These are phyloP conservation scores for Aureobasidium sp. DNA, from an alignment of 2,329 filamentous ascomycete genomes.

Conservation along the genomic window DNA sequence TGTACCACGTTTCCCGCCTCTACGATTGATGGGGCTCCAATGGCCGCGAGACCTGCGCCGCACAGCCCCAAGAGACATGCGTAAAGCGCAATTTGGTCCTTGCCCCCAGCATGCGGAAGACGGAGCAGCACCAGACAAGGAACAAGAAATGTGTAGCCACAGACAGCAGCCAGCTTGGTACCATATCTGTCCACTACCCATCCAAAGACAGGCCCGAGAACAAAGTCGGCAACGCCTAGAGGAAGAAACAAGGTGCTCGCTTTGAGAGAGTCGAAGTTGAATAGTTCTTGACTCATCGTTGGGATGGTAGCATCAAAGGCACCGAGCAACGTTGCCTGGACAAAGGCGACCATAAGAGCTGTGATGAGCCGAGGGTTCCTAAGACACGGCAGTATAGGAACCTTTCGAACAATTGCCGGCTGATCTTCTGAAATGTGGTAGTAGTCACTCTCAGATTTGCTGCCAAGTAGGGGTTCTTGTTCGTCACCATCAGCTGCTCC, in stretches of 20 bases:
- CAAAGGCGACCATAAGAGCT: slow-evolving; percentile 35
- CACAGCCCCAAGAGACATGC: slow-evolving; percentile 40
- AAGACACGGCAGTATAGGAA: slow-evolving; percentile 45
- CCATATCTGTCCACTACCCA: slow-evolving; percentile 43
- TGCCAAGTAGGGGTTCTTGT: slow-evolving; percentile 36
- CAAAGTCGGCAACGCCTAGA: slow-evolving; percentile 37
- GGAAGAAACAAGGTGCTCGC: slow-evolving; percentile 43
- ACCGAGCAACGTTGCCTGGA: slow-evolving; percentile 38
- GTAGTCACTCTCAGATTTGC: slow-evolving; percentile 26
- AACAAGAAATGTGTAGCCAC: slow-evolving; percentile 38
- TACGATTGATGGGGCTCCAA: slow-evolving; percentile 50
- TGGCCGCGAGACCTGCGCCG: slow-evolving; percentile 48
- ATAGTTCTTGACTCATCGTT: slow-evolving; percentile 37
- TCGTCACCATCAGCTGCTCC: slow-evolving; percentile 23
- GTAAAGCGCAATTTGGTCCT: slow-evolving; percentile 40
- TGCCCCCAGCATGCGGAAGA: slow-evolving; percentile 35
- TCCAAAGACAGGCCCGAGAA: slow-evolving; percentile 42
- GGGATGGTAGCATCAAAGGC: slow-evolving; percentile 45
- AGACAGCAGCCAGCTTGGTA: slow-evolving; percentile 36
- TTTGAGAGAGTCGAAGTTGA: slow-evolving; percentile 39
- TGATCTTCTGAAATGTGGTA: slow-evolving; percentile 41
- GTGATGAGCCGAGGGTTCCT: slow-evolving; percentile 36
- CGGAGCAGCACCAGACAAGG: slow-evolving; percentile 39
- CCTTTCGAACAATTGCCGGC: slow-evolving; percentile 32
- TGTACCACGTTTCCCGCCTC: slow-evolving; percentile 51